These are phyloP conservation scores for Coelastrella sp. DNA, from an alignment of 139 green algal genomes.

Conservation along the genomic window DNA sequence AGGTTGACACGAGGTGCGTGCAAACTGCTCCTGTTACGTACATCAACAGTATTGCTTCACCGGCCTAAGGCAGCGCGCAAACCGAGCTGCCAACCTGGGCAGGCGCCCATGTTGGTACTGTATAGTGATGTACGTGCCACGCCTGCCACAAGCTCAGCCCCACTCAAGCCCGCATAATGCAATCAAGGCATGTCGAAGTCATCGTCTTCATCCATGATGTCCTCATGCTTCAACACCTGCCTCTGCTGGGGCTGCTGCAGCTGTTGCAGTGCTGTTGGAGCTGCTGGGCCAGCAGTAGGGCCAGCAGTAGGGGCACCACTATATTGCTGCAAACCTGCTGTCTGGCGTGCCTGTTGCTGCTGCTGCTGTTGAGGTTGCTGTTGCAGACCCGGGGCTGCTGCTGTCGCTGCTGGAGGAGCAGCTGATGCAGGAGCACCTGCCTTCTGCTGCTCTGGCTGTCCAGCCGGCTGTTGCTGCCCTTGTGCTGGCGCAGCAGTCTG, in stretches of 20 bases:
- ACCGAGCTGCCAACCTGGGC: no score
- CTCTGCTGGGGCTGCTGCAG: constrained; percentile 32
- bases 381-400: neutral
- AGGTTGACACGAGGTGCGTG: no score
- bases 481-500: constrained; percentile 4
- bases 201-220: constrained; percentile 6
- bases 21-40: no score
- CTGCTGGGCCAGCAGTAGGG: constrained; percentile 30
- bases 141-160: neutral
- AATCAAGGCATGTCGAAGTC: constrained; percentile 33
- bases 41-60: no score
- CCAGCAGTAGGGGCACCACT: neutral
- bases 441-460: neutral
- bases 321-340: no score
- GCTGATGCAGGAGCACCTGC: neutral
- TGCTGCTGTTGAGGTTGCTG: neutral
- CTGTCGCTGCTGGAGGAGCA: neutral
- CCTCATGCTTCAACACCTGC: constrained; percentile 27
- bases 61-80: no score
- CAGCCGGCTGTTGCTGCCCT: neutral
- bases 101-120: no score
- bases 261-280: neutral
- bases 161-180: neutral
- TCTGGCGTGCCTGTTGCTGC: constrained; percentile 22
- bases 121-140: no score